These are phyloP conservation scores for Adansonia gregorii DNA, from an alignment of 441 rosid genomes.

Conservation along the genomic window DNA sequence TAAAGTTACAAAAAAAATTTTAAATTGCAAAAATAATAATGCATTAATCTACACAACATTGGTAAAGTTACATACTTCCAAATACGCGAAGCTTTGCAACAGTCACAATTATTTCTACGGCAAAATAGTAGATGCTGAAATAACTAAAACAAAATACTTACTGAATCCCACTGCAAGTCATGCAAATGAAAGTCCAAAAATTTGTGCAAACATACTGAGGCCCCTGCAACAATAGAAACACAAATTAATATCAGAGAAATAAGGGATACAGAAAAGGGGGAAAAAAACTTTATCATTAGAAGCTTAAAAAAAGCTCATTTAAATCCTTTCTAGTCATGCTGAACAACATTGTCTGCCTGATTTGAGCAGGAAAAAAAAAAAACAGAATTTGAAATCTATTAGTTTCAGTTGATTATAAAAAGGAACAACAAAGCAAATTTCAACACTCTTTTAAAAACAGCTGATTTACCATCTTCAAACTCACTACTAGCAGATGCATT, in stretches of 20 bases:
- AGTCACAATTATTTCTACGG: background rate
- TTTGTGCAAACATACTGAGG: conserved; percentile 96
- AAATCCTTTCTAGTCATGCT: background rate
- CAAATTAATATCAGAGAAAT: conserved; percentile 23
- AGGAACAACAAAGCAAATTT: background rate
- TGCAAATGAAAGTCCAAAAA: conserved; percentile 94
- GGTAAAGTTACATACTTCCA: background rate
- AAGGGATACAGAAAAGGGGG: background rate
- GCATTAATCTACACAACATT: background rate
- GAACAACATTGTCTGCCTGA: background rate
- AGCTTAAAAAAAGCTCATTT: conserved; percentile 1
- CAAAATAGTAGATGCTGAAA: background rate
- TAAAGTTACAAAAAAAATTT: background rate
- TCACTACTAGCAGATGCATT: background rate
- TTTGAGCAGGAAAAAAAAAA: background rate
- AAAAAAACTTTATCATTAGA: background rate
- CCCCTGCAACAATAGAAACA: conserved; percentile 61
- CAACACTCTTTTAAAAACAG: background rate
- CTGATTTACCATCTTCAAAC: background rate
- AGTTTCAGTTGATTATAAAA: background rate
- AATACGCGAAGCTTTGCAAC: background rate
- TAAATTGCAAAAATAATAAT: background rate
- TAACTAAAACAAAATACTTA: conserved; percentile 47
- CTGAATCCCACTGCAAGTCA: conserved; percentile 97
- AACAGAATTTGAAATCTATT: background rate